Evolutionary conservation across 2,329 filamentous ascomycete genomes (phyloP).

Genomic region (Teratosphaeria destructans): DNA sequence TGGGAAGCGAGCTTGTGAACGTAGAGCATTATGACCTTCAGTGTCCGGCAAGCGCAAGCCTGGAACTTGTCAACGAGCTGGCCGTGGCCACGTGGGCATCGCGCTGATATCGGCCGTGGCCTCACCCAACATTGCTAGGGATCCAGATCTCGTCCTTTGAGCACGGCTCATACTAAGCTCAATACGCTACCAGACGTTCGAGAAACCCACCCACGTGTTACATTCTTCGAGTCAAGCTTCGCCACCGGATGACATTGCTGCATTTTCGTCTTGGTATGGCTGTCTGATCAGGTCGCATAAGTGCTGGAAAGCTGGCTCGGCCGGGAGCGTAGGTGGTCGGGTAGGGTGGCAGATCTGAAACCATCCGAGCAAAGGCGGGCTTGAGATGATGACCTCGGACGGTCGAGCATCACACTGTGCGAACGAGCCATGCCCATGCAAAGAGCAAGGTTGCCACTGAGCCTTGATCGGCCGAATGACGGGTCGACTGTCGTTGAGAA

Average conservation of each 20-base stretch:
- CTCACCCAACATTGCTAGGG: not conserved
- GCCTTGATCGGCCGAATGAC: not conserved
- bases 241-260: not conserved
- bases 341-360: not conserved
- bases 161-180: not conserved
- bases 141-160: not conserved
- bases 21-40: too few relatives aligned
- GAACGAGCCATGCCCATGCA: not conserved
- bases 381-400: not conserved
- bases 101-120: too few relatives aligned
- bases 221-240: too few relatives aligned
- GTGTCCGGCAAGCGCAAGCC: too few relatives aligned
- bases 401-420: not conserved
- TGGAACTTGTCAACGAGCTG: too few relatives aligned
- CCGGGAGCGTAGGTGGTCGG: not conserved
- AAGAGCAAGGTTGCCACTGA: not conserved
- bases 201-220: too few relatives aligned
- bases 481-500: not conserved
- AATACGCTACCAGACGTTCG: not conserved
- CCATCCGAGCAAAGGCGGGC: not conserved
- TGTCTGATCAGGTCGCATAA: not conserved
- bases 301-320: not conserved
- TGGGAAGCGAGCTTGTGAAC: too few relatives aligned
- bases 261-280: not conserved
- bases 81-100: too few relatives aligned